These are phyloP conservation scores for Curvularia sp. DNA, from an alignment of 2,329 filamentous ascomycete species.

Conservation along the genomic window DNA sequence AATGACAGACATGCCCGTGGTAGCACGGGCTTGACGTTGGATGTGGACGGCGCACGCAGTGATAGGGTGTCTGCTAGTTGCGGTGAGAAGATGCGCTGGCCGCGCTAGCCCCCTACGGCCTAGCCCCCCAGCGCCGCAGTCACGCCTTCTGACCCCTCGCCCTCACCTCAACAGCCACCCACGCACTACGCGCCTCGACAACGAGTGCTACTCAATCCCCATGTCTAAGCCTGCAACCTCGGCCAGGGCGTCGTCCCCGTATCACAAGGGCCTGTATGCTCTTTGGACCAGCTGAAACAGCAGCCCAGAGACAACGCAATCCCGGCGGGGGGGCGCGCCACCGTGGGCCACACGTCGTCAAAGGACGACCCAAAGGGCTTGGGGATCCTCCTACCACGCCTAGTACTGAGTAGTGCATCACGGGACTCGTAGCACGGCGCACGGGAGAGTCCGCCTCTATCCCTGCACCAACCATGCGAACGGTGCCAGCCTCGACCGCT, in stretches of 20 bases:
- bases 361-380: conserved; percentile 6
- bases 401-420: conserved; percentile 21
- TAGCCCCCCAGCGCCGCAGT: conserved; percentile 25
- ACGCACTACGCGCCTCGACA: conserved; percentile 24
- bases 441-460: conserved; percentile 32
- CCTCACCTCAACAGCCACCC: conserved; percentile 39
- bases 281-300: conserved; percentile 43
- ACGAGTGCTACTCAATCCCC: conserved; percentile 18
- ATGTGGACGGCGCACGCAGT: conserved; percentile 39
- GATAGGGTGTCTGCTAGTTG: conserved; percentile 44
- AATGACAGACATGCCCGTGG: conserved; percentile 47
- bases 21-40: conserved; percentile 45
- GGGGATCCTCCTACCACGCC: conserved; percentile 13
- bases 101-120: conserved; percentile 29
- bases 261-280: conserved; percentile 30
- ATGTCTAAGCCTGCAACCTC: conserved; percentile 32
- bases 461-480: conserved; percentile 45
- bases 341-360: conserved; percentile 20
- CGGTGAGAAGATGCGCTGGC: conserved; percentile 51
- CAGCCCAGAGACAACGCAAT: conserved; percentile 21
- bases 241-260: conserved; percentile 31
- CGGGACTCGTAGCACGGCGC: conserved; percentile 35
- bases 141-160: conserved; percentile 36
- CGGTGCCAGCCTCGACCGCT: conserved; percentile 39
- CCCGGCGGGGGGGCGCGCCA: conserved; percentile 23